Evolutionary conservation across 2,329 filamentous ascomycete species (phyloP).

Genomic region (Metarhizium robertsii): DNA sequence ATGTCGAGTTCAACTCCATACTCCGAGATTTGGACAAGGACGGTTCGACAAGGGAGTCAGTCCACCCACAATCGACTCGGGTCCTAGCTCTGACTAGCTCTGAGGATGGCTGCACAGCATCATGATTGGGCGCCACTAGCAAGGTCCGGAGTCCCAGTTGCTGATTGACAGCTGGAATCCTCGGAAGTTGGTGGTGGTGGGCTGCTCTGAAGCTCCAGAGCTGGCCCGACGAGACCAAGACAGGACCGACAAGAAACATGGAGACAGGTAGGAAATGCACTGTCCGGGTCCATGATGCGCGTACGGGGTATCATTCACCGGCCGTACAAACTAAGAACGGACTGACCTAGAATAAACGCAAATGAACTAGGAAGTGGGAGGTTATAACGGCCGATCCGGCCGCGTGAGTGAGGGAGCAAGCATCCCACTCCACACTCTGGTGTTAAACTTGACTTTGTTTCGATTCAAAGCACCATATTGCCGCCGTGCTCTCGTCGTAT

Average conservation of each 20-base stretch:
- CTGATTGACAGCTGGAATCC: background rate
- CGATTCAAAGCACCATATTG: background rate
- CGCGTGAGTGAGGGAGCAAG: background rate
- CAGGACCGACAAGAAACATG: background rate
- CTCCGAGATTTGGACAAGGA: too few species aligned
- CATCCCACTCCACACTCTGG: background rate
- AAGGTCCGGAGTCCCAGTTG: background rate
- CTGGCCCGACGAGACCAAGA: background rate
- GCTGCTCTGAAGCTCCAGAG: background rate
- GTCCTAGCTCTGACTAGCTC: background rate
- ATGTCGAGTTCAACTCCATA: too few species aligned
- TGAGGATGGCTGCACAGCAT: background rate
- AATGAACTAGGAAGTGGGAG: background rate
- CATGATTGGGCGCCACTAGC: conserved; percentile 1
- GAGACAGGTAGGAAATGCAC: too few species aligned
- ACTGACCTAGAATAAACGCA: background rate
- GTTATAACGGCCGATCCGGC: background rate
- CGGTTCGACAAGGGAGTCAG: background rate
- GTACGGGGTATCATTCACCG: background rate
- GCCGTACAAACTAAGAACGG: background rate
- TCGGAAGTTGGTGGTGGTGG: background rate
- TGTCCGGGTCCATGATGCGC: background rate
- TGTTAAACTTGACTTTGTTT: background rate
- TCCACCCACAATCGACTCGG: background rate
- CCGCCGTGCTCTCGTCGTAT: background rate